Evolutionary conservation across 139 green algal genomes (phyloP), one percentile per base, ranked within the genome.

Genomic region (Pseudopediastrum boryanum): DNA sequence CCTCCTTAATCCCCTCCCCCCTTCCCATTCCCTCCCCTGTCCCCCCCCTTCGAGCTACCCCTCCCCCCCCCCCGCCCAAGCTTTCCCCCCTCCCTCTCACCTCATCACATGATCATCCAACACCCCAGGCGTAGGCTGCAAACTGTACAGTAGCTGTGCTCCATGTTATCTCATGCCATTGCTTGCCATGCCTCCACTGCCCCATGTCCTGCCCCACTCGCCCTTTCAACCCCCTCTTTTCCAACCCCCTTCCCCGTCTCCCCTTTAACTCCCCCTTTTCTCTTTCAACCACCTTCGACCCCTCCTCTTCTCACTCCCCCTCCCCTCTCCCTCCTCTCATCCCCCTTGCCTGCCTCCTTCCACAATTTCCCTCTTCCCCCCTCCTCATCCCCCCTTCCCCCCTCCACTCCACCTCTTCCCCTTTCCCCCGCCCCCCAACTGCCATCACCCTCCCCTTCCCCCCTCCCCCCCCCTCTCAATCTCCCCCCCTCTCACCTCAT

Each of bases 111-210:
- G 39, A 48, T 29, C 16, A 29, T 77, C 38, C 5, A 77, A 38
- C 6, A 77, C 41, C 5, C 70, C 70, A 31, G 70, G 70, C 5
- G 70, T 51, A 23, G 70, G 70, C 50, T 77, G 70, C 70, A 77
- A 23, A 50, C 27, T 23, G 33, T 39, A 27, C 54, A 13, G 54
- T 27, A 6, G 54, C 54, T 19, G 19, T 16, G 16, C 16, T 16
- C 48, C 16, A 19, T 58, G 48, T 50, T 27, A 31, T 73, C 42
- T n/a, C n/a, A n/a, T n/a, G n/a, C n/a, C n/a, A n/a, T n/a, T n/a
- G n/a, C n/a, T n/a, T n/a, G n/a, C n/a, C n/a, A n/a, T n/a, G n/a
- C n/a, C n/a, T n/a, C n/a, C n/a, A n/a, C n/a, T n/a, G n/a, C n/a
- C n/a, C n/a, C n/a, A n/a, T n/a, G n/a, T n/a, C n/a, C n/a, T n/a